Conservation (phyloP, 164 flowering plant genomes). For the Vitis rupestris region DNA sequence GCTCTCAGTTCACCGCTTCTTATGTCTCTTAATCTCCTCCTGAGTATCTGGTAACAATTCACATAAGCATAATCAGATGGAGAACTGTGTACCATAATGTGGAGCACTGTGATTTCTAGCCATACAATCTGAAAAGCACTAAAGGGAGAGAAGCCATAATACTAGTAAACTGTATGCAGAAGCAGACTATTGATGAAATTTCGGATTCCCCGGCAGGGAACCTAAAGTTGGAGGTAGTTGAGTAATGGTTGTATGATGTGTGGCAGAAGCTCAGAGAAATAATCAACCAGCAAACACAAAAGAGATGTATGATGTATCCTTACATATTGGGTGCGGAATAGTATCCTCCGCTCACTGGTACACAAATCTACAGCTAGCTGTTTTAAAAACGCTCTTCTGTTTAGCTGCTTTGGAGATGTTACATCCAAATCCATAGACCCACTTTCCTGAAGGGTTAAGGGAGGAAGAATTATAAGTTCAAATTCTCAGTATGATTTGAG, state of each 20-base stretch:
- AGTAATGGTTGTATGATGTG: background rate
- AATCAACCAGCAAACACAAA: background rate
- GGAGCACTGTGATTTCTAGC: too few relatives aligned
- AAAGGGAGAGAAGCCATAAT: too few relatives aligned
- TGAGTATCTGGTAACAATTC: slow-evolving; percentile 56
- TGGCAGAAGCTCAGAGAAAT: background rate
- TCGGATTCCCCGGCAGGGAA: too few relatives aligned
- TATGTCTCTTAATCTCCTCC: slow-evolving; percentile 84
- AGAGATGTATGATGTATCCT: slow-evolving; percentile 18
- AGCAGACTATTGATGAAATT: too few relatives aligned
- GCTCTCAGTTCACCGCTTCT: slow-evolving; percentile 84
- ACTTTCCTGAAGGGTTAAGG: slow-evolving; percentile 51
- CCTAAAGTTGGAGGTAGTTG: background rate
- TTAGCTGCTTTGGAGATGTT: slow-evolving; percentile 83
- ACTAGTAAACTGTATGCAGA: too few relatives aligned
- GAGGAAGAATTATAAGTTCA: background rate
- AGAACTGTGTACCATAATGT: background rate
- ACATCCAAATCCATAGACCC: slow-evolving; percentile 81
- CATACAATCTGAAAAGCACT: too few relatives aligned
- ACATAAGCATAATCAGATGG: background rate
- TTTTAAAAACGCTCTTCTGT: slow-evolving; percentile 73
- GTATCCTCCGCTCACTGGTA: slow-evolving; percentile 76
- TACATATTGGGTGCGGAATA: slow-evolving; percentile 92
- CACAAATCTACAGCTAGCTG: slow-evolving; percentile 87
- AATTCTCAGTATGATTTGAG: background rate